Evolutionary conservation across 2,329 filamentous ascomycete genomes (phyloP), one percentile per base, ranked within the genome.

Genomic region (Alternaria tenuissima): DNA sequence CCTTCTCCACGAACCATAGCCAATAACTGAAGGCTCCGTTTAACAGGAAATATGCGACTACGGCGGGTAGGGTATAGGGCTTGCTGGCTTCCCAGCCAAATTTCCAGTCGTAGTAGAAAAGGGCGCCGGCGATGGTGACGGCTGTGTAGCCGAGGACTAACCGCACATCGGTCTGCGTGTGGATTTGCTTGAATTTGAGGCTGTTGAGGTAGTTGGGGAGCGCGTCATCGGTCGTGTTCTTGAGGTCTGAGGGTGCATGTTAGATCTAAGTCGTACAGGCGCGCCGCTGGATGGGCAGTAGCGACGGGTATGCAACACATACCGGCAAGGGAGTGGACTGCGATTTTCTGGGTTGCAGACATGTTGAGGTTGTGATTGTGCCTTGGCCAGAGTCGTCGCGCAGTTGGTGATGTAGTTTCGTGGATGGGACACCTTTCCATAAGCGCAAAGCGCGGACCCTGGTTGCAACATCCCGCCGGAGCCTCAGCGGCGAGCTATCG

Each of bases 201-300:
- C 89, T 91, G 80, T 92, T 94, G 65, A 99, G 89, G 83, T 98
- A 98, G 81, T 95, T 93, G 60, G 91, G 89, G 61, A 99, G 89
- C 58, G 94, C 93, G 81, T 99, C 95, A 82, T 99, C 95, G 68
- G 92, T 93, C 39, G 94, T 96, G 82, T 95, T 96, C 81, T 98
- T 98, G 66, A 99, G 90, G 78, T 98, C 95, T 96, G 58, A 14
- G 36, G 28, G 24, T n/a, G 22, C 14, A 26, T 57, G 59, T 73
- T 55, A 71, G 63, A 52, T 26, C 55, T 58, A 46, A 38, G 43
- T 41, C 43, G 26, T 44, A 30, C 28, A 30, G 28, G 11, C 38
- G 30, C 28, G 12, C 64, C 66, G 11, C 64, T 64, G 61, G 36
- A 18, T 36, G 39, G 28, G 48, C 32, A 14, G 18, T 5, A 7